These are phyloP conservation scores for Saccharum officinarum DNA, from an alignment of 176 grass and related monocot species.

Conservation along the genomic window DNA sequence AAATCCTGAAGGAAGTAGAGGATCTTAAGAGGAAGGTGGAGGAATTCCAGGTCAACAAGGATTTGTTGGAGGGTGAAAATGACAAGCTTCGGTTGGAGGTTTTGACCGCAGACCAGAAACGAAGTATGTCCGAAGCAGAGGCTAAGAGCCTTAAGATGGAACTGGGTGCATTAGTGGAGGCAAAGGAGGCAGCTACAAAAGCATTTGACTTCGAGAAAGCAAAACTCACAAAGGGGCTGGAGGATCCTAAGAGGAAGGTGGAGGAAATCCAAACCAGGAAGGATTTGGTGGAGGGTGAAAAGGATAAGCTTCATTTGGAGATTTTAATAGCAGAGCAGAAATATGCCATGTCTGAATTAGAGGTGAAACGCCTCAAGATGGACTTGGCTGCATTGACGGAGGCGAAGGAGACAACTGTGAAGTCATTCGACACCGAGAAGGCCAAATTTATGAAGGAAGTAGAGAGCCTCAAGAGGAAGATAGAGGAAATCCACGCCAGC, in stretches of 20 bases:
- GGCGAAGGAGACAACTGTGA: too few species aligned
- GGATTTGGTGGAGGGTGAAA: neutral
- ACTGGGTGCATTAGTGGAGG: neutral
- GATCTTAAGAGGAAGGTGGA: neutral
- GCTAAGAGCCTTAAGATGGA: conserved; percentile 2
- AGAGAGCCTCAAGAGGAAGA: too few species aligned
- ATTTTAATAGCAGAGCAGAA: conserved; percentile 9
- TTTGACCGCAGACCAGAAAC: neutral
- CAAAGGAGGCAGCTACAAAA: neutral
- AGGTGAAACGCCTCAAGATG: too few species aligned
- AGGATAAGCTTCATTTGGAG: conserved; percentile 4
- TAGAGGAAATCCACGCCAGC: too few species aligned
- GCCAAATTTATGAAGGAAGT: too few species aligned
- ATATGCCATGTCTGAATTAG: neutral
- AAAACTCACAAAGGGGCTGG: neutral
- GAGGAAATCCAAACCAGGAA: neutral
- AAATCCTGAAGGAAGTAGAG: neutral
- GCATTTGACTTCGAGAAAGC: neutral
- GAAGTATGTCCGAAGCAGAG: neutral
- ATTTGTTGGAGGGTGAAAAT: neutral
- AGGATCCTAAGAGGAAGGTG: neutral
- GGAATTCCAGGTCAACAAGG: neutral
- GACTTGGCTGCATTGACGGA: too few species aligned
- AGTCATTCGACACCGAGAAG: too few species aligned
- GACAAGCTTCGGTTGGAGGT: neutral